Percentiles rank a stretch among this genome's conserved stretches.
phyloP scores from a whole-genome alignment of 441 rosid species.

The Dalechampia spathulata region DNA sequence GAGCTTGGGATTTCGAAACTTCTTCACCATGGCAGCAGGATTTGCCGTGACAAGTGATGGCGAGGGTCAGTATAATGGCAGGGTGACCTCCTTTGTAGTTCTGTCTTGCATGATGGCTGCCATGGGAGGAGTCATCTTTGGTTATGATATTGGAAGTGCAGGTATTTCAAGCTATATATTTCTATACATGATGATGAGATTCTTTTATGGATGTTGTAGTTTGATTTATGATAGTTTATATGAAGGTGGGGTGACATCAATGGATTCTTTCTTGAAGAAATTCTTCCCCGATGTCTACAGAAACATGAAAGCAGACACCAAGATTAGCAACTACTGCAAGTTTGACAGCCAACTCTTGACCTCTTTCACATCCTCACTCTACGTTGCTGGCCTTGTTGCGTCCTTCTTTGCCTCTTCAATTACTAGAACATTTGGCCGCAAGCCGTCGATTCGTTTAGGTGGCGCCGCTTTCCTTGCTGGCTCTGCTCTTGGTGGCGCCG shows the following conservation, averaged over 20 bases:
- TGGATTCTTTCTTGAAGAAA: constrained; percentile 62
- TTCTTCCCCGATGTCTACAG: constrained; percentile 55
- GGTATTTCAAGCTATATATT: constrained; percentile 23
- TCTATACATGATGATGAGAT: background rate
- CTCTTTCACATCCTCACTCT: constrained; percentile 68
- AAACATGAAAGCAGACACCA: constrained; percentile 38
- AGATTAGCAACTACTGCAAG: constrained; percentile 46
- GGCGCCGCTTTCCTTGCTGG: constrained; percentile 58
- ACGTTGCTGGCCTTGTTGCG: constrained; percentile 56
- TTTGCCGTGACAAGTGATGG: constrained; percentile 17
- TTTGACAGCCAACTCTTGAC: constrained; percentile 59
- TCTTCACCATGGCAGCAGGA: constrained; percentile 34
- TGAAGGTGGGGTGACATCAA: constrained; percentile 42
- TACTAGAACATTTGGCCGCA: constrained; percentile 42
- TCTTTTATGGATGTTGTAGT: background rate
- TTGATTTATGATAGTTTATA: background rate
- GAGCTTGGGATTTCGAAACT: background rate
- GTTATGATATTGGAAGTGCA: constrained; percentile 69
- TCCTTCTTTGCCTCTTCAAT: constrained; percentile 62
- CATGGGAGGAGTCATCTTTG: constrained; percentile 76
- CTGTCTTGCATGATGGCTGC: constrained; percentile 76
- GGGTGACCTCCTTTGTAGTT: constrained; percentile 46
- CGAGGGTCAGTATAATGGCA: constrained; percentile 30
- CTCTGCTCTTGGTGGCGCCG: constrained; percentile 58
- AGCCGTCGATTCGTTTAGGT: constrained; percentile 52